These are phyloP conservation scores for Diaporthe vaccinii DNA, from an alignment of 2,329 filamentous ascomycete species.

Conservation along the genomic window DNA sequence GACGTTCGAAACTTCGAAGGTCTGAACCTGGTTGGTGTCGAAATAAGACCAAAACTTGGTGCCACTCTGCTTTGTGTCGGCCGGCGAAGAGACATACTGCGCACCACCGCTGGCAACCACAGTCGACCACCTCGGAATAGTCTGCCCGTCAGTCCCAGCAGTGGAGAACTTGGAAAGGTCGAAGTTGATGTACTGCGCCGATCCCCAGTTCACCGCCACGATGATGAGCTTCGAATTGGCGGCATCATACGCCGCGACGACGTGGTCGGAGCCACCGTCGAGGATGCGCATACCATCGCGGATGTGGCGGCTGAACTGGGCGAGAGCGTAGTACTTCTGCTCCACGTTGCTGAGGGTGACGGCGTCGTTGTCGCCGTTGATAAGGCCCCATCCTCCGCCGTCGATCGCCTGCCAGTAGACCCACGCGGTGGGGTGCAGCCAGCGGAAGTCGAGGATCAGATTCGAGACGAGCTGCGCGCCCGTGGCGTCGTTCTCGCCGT, in stretches of 20 bases:
- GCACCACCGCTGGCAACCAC: slow-evolving; percentile 50
- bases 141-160: slow-evolving; percentile 48
- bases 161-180: slow-evolving; percentile 53
- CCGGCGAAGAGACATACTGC: slow-evolving; percentile 49
- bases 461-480: slow-evolving; percentile 52
- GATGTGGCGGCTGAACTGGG: slow-evolving; percentile 58
- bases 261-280: slow-evolving; percentile 51
- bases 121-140: slow-evolving; percentile 54
- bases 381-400: slow-evolving; percentile 56
- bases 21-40: slow-evolving; percentile 52
- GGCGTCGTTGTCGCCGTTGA: slow-evolving; percentile 55
- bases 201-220: slow-evolving; percentile 56
- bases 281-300: slow-evolving; percentile 56
- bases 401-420: slow-evolving; percentile 61
- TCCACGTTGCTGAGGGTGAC: slow-evolving; percentile 48
- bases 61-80: slow-evolving; percentile 51
- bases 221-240: slow-evolving; percentile 52
- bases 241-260: slow-evolving; percentile 56
- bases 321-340: slow-evolving; percentile 58
- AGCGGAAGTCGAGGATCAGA: slow-evolving; percentile 56
- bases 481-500: slow-evolving; percentile 56
- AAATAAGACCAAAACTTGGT: slow-evolving; percentile 55
- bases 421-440: slow-evolving; percentile 57
- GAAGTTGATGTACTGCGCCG: slow-evolving; percentile 55
- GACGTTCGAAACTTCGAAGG: slow-evolving; percentile 53